A percentile compares a stretch with the other conserved stretches of the same genome.
Conservation (phyloP, 306 rosid genomes). For the Fagus sylvatica region DNA sequence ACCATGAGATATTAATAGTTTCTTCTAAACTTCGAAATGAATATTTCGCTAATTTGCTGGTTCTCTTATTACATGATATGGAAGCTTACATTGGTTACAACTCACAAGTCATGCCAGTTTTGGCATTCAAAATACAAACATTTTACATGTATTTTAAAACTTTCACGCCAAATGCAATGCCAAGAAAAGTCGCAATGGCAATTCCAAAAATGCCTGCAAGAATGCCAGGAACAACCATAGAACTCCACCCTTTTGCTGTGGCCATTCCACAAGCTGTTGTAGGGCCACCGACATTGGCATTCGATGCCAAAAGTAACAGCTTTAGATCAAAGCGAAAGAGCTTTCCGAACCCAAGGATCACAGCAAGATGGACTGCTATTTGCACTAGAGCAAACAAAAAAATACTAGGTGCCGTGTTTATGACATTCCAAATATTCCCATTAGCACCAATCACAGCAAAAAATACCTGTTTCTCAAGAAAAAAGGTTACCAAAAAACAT, state of each 20-base stretch:
- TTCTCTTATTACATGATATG: background rate
- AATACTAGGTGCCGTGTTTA: conserved; percentile 51
- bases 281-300: conserved; percentile 59
- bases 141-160: conserved; percentile 51
- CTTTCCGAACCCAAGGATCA: conserved; percentile 50
- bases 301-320: conserved; percentile 51
- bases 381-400: conserved; percentile 41
- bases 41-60: background rate
- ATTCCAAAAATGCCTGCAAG: conserved; percentile 79
- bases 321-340: conserved; percentile 42
- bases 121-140: background rate
- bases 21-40: background rate
- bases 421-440: conserved; percentile 45
- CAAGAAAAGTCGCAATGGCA: conserved; percentile 70
- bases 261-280: conserved; percentile 69
- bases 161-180: conserved; percentile 55
- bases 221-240: conserved; percentile 71
- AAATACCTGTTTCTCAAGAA: conserved; percentile 37
- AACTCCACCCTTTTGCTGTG: conserved; percentile 65
- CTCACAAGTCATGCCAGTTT: conserved; percentile 3
- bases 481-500: background rate
- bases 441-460: conserved; percentile 55
- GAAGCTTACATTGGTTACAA: background rate
- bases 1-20: background rate
- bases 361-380: conserved; percentile 42